Conservation (phyloP, 225 moss, liverwort and hornwort genomes). For the Pleurozium schreberi region DNA sequence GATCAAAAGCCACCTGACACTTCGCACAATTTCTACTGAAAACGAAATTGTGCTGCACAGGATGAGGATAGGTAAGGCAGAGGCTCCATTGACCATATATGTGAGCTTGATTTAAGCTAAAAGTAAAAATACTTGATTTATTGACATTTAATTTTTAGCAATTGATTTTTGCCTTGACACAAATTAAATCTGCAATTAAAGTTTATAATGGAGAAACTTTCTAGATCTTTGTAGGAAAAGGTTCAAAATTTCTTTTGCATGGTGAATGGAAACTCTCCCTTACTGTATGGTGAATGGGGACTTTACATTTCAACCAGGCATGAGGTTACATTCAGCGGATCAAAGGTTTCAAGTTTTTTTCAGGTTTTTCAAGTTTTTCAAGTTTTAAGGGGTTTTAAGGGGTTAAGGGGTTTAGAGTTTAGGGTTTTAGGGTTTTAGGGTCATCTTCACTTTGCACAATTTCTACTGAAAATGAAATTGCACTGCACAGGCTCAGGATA, state of each 20-base stretch:
- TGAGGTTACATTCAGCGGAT: no score
- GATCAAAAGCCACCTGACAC: background rate
- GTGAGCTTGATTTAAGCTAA: background rate
- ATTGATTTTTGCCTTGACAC: background rate
- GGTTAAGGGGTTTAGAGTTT: no score
- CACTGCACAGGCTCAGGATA: background rate
- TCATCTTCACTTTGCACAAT: background rate
- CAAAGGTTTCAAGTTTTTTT: background rate
- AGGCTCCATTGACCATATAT: background rate
- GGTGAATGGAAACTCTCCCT: background rate
- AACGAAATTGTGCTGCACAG: background rate
- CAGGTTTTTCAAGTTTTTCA: background rate
- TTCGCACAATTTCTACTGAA: background rate
- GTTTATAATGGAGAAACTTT: background rate
- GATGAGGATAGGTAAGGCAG: background rate
- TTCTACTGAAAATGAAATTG: background rate
- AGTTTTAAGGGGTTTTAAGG: background rate
- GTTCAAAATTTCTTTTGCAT: background rate
- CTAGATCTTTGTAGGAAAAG: background rate
- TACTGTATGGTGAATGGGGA: background rate
- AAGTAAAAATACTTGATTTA: background rate
- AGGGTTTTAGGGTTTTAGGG: no score
- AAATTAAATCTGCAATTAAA: background rate
- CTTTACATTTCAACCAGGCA: background rate
- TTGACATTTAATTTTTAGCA: background rate